Evolutionary conservation across 805 yeast species (phyloP).

Genomic region (Yamadazyma sp.): DNA sequence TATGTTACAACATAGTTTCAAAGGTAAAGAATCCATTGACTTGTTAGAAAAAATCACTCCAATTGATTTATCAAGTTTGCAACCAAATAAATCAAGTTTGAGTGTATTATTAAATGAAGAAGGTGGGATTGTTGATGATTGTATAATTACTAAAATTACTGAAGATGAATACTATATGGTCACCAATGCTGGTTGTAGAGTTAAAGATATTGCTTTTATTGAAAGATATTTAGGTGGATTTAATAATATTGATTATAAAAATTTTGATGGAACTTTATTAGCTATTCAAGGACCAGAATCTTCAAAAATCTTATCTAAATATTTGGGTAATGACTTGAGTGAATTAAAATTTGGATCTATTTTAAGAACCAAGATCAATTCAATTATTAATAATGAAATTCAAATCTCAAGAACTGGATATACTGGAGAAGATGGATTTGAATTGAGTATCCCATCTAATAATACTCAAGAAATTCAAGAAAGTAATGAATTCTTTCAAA

Average conservation of each 20-base stretch:
- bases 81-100: constrained; percentile 62
- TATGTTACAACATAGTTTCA: constrained; percentile 86
- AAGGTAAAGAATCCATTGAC: constrained; percentile 63
- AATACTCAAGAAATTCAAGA: constrained; percentile 35
- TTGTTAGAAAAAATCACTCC: constrained; percentile 87
- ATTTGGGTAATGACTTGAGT: constrained; percentile 56
- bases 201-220: constrained; percentile 69
- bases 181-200: constrained; percentile 94
- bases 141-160: constrained; percentile 84
- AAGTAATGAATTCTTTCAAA: constrained; percentile 60
- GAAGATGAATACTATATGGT: constrained; percentile 79
- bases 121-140: constrained; percentile 90
- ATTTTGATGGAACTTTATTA: constrained; percentile 69
- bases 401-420: constrained; percentile 95
- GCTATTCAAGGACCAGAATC: constrained; percentile 95
- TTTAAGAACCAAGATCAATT: constrained; percentile 44
- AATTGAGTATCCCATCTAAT: constrained; percentile 66
- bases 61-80: constrained; percentile 62
- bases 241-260: constrained; percentile 34
- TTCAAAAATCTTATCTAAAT: constrained; percentile 58
- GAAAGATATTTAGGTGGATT: constrained; percentile 44
- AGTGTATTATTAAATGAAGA: constrained; percentile 69
- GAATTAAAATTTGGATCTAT: constrained; percentile 65
- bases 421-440: constrained; percentile 99
- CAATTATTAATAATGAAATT: constrained; percentile 44